Evolutionary conservation across 768 basidiomycete genomes (phyloP), one percentile per base, ranked within the genome.

Genomic region (Lactarius deliciosus): DNA sequence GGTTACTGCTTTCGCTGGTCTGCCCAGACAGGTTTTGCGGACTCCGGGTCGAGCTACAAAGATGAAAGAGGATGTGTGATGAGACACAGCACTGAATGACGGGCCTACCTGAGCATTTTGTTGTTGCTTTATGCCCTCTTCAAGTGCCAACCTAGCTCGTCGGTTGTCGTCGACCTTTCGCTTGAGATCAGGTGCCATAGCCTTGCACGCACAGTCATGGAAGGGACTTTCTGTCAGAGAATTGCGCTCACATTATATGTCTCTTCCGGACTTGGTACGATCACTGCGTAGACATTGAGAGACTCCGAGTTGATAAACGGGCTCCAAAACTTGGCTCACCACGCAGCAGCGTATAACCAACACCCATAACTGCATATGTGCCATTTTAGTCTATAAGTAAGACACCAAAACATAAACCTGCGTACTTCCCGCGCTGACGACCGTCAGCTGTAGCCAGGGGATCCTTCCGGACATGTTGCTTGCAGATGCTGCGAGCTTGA

Each of bases 1-100:
- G 32, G 36, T 61, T 22, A 60, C 60, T 20, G 22, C 45, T 60
- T 65, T 45, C 65, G 64, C 13, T 66, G 28, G 63, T 75, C 74
- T 25, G 76, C 77, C 78, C 78, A 79, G 2, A 77, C 70, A 40
- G 78, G 78, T 61, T 78, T 78, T 68, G 74, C 70, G 15, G 76
- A 70, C 57, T 79, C 77, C 1, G 78, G 77, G 57, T 79, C 75
- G 54, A 70, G 60, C 77, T 78, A 41, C n/a, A 20, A 38, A 28
- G 53, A 36, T 5, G 30, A 22, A n/a, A 69, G 64, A 45, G 62
- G 53, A 60, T 43, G 25, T 43, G 34, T 32, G 54, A 55, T 18
- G 18, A 30, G 28, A 38, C 56, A 22, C 30, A 18, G 38, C 30
- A 5, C 43, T 16, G 36, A 53, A 32, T 22, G 57, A 4, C 16